These are phyloP conservation scores for Cystobasidiaceae sp. DNA, from an alignment of 1,284 basidiomycete genomes.

Conservation along the genomic window DNA sequence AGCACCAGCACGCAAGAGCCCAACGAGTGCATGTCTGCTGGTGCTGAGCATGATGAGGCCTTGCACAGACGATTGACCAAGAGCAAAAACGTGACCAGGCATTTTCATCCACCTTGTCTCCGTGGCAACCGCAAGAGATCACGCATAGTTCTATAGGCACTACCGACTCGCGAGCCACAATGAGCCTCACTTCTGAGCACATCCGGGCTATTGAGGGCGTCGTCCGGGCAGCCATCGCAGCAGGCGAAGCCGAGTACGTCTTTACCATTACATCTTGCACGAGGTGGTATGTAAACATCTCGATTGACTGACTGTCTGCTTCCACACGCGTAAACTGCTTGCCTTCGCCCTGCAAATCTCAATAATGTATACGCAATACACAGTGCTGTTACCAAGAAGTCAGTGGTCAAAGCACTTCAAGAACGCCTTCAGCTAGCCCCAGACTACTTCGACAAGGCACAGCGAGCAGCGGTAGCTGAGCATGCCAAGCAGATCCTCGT, in stretches of 20 bases:
- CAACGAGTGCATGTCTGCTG: too few relatives aligned
- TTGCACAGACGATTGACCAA: too few relatives aligned
- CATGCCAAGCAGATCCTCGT: conserved; percentile 11
- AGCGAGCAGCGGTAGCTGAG: background rate
- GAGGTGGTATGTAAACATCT: background rate
- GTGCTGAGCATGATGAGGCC: too few relatives aligned
- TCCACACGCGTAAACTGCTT: too few relatives aligned
- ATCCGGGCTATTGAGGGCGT: background rate
- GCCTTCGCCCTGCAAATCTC: background rate
- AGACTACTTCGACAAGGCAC: conserved; percentile 18
- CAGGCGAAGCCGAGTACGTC: conserved; percentile 19
- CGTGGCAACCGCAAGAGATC: too few relatives aligned
- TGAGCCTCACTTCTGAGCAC: conserved; percentile 1
- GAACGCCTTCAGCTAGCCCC: background rate
- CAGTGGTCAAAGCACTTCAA: conserved; percentile 1
- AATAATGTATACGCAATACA: background rate
- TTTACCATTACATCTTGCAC: background rate
- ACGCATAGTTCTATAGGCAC: too few relatives aligned
- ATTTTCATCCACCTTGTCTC: too few relatives aligned
- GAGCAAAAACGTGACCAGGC: too few relatives aligned
- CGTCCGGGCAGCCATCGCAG: conserved; percentile 11
- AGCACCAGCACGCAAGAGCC: too few relatives aligned
- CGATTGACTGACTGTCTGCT: too few relatives aligned
- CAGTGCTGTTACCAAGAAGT: conserved; percentile 28
- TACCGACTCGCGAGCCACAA: background rate